These are phyloP conservation scores for Aspergillus asperescens DNA, from an alignment of 495 filamentous ascomycete species.

Conservation along the genomic window DNA sequence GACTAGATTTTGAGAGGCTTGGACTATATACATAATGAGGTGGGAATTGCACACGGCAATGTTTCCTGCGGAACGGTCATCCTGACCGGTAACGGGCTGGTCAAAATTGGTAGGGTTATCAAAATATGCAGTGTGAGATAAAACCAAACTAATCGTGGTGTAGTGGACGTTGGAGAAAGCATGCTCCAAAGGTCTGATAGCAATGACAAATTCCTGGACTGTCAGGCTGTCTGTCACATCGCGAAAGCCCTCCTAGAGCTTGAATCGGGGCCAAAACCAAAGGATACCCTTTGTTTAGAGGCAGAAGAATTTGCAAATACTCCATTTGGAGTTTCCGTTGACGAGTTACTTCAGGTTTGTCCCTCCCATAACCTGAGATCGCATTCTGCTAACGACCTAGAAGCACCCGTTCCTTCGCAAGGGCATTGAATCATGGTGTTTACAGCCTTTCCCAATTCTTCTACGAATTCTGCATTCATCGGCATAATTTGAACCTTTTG, in stretches of 20 bases:
- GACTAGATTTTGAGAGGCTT: conserved; percentile 3
- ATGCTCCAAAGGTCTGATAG: not conserved
- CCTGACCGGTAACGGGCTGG: conserved; percentile 1
- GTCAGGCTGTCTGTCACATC: conserved; percentile 5
- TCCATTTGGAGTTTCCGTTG: not conserved
- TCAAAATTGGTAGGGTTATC: conserved; percentile 9
- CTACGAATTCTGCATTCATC: not conserved
- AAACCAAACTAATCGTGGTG: not conserved
- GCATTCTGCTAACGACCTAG: not conserved
- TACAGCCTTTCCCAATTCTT: conserved; percentile 1
- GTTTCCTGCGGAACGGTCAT: conserved; percentile 9
- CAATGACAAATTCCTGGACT: not conserved
- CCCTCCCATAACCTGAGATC: not conserved
- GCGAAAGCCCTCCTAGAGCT: conserved; percentile 2
- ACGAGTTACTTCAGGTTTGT: conserved; percentile 4
- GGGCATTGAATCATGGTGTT: not conserved
- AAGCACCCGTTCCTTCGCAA: not conserved
- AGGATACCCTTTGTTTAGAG: not conserved
- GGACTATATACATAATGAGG: conserved; percentile 10
- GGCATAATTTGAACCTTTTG: not conserved
- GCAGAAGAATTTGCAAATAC: not conserved
- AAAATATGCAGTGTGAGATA: not conserved
- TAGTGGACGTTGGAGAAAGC: conserved; percentile 8
- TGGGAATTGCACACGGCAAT: conserved; percentile 10
- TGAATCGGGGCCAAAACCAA: not conserved